Evolutionary conservation across 2,329 filamentous ascomycete genomes (phyloP), one percentile per base, ranked within the genome.

Genomic region (Pezicula radicicola): DNA sequence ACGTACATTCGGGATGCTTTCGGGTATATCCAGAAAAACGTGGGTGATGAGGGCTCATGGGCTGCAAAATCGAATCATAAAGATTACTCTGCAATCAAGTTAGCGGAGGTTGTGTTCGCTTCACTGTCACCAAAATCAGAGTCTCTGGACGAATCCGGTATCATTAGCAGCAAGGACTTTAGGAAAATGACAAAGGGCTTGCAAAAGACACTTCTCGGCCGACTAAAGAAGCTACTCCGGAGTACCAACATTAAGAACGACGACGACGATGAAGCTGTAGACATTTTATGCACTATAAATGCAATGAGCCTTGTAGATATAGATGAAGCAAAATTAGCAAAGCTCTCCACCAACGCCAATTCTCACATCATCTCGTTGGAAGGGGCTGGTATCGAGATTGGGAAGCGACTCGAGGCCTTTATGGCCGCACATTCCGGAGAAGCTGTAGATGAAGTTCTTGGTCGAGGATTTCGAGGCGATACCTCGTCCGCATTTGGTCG

Each of bases 1-100:
- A 43, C 51, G 7, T 67, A 67, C 33, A 48, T 63, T 6, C 44
- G 42, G 13, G 53, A 59, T 16, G 58, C 57, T 13, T 51, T 66
- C 28, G 52, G 49, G n/a, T 48, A 55, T 12, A 56, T 64, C 15
- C 55, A 57, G 33, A 60, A 62, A 50, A 64, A 60, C 33, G 57
- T 59, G 13, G 59, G 54, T 37, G 33, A 37, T 3, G 28, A 60
- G 37, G 48, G 53, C 16, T 54, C 53, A 46, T 33, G 30, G 30
- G 30, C 30, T 13, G 4, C 30, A 2, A 33, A 10, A 3, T 7
- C 30, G 9, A 12, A 4, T 33, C 30, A 33, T 7, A 33, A 33
- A 3, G 55, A 55, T n/a, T 63, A 56, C 46, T 50, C 58, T 4
- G 41, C 57, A 8, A 57, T 62, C 21, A 50, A 58, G 12, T 50